phyloP scores from a whole-genome alignment of 371 early-diverging fungal species.

The Mortierella sp. region DNA sequence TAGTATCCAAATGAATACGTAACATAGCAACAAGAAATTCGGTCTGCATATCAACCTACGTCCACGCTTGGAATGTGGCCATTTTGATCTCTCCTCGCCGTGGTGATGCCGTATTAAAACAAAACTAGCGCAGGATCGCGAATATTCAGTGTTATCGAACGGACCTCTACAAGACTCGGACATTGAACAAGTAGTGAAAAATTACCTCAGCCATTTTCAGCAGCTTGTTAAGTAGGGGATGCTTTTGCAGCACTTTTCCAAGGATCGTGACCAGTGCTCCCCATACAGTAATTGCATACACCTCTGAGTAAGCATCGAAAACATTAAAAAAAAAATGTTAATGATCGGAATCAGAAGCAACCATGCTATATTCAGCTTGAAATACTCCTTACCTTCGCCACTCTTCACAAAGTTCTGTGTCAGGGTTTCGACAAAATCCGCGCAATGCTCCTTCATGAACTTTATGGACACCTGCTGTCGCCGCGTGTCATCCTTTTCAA shows the following conservation, averaged over 20 bases:
- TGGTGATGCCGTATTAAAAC: constrained; percentile 18
- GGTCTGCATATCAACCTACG: constrained; percentile 10
- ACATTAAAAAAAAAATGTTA: no score
- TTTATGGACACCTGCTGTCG: constrained; percentile 5
- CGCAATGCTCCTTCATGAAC: constrained; percentile 29
- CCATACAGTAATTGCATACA: constrained; percentile 49
- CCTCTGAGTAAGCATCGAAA: constrained; percentile 12
- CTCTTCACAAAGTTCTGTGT: constrained; percentile 14
- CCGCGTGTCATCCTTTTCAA: constrained; percentile 27
- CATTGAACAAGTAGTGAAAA: background rate
- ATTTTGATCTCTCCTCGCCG: constrained; percentile 33
- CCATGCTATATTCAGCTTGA: background rate
- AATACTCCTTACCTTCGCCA: constrained; percentile 22
- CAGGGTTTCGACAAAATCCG: constrained; percentile 16
- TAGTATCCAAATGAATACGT: background rate
- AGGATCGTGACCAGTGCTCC: constrained; percentile 26
- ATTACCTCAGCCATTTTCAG: constrained; percentile 45
- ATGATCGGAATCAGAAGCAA: no score
- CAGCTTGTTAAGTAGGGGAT: constrained; percentile 25
- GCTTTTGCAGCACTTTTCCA: constrained; percentile 33
- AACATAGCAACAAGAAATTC: background rate
- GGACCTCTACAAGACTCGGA: no score
- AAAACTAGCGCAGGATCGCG: no score
- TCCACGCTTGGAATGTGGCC: constrained; percentile 46
- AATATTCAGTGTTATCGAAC: no score